Base-by-base conservation (phyloP, 768 basidiomycete species). In the Lactarius hengduanensis region DNA sequence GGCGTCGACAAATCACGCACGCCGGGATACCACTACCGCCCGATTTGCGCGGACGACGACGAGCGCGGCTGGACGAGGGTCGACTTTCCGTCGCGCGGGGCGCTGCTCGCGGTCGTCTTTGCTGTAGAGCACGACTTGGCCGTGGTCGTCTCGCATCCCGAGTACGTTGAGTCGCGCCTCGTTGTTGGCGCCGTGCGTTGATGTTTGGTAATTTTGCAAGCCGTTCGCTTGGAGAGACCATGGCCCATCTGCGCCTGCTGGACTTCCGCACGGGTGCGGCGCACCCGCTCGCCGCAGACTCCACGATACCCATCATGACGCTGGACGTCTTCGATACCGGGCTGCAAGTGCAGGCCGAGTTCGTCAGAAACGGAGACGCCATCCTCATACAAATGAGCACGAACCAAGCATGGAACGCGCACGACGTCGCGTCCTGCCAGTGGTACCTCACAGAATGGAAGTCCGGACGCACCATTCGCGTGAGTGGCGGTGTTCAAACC, bases 371-470 rank as follows among this genome's bases (percentile, higher is more conserved):
- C 26, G 8, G n/a, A 8, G 30, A 61, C 38, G 40, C 22, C 2
- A 26, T 54, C 28, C 30, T 16, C 9, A 9, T 45, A 2, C 54
- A 43, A 34, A 18, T 41, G 36, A 26, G 45, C 28, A 47, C n/a
- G n/a, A 47, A 4, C 7, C 18, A 36, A 41, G 56, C 57, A 13
- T 57, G 34, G 57, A 38, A 57, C 57, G 20, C 57, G n/a, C 55
- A 36, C 18, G 57, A 38, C 10, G 32, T 36, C 30, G 50, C 20
- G 56, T 58, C 62, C 28, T 53, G 26, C 43, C 45, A 30, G 22
- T 20, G 8, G 34, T 15, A 41, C 64, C 38, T 58, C 43, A 43
- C 53, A 13, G 30, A 66, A 66, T 30, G 26, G 53, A 45, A 61
- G 53, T 11, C 50, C 30, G n/a, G 34, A 28, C 4, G 16, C 11